Conservation (phyloP, 352 stramenopile species). For the Aphanomyces astaci region DNA sequence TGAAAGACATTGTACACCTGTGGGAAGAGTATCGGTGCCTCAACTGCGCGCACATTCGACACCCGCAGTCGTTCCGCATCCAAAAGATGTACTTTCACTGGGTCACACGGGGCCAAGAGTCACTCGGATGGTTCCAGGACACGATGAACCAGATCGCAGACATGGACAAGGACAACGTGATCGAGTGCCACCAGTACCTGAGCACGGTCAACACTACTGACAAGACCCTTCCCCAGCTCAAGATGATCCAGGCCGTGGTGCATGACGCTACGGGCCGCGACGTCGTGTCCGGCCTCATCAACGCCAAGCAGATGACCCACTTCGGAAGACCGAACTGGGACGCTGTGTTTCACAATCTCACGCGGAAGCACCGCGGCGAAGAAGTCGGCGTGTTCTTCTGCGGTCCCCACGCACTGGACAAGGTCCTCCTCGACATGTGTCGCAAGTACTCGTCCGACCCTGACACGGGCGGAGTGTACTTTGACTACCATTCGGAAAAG, state of each 20-base stretch:
- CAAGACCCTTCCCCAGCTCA: slow-evolving; percentile 43
- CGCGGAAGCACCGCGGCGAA: slow-evolving; percentile 27
- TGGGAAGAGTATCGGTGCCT: slow-evolving; percentile 48
- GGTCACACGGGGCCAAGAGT: slow-evolving; percentile 66
- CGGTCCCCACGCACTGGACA: slow-evolving; percentile 51
- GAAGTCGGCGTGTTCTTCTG: slow-evolving; percentile 80
- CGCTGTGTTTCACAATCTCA: slow-evolving; percentile 10
- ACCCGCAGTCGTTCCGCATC: slow-evolving; percentile 59
- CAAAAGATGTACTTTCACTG: slow-evolving; percentile 85
- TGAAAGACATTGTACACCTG: slow-evolving; percentile 34
- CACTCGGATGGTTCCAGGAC: slow-evolving; percentile 75
- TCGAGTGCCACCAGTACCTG: slow-evolving; percentile 83
- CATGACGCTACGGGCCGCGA: slow-evolving; percentile 62
- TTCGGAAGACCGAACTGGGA: slow-evolving; percentile 74
- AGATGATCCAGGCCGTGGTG: slow-evolving; percentile 68
- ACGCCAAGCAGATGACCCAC: slow-evolving; percentile 70
- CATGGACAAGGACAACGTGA: slow-evolving; percentile 61
- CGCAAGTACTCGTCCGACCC: slow-evolving; percentile 22
- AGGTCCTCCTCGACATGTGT: slow-evolving; percentile 36
- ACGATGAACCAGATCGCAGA: slow-evolving; percentile 77
- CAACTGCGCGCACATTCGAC: slow-evolving; percentile 44
- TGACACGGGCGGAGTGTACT: slow-evolving; percentile 35
- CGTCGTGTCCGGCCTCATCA: slow-evolving; percentile 50
- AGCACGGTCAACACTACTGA: slow-evolving; percentile 61
- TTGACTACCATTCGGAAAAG: slow-evolving; percentile 65